Conservation (phyloP, 495 filamentous ascomycete species). For the Penicillium nucicola region DNA sequence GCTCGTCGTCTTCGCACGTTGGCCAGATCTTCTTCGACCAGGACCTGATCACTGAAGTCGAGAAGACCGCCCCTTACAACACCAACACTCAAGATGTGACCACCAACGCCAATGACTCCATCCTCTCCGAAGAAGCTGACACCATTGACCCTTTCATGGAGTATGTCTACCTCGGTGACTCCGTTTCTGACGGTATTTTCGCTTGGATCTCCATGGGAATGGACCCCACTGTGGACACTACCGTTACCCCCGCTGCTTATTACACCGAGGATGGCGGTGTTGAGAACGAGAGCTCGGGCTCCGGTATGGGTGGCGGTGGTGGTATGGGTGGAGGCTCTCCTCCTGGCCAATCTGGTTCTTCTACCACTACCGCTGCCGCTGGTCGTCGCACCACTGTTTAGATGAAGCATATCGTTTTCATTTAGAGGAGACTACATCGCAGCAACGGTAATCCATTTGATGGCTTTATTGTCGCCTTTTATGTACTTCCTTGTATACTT, state of each 20-base stretch:
- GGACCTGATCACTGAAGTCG: slow-evolving; percentile 43
- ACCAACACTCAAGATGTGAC: slow-evolving; percentile 50
- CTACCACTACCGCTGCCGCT: not conserved
- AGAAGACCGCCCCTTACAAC: slow-evolving; percentile 50
- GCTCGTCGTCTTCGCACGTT: slow-evolving; percentile 42
- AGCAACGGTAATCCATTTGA: no score
- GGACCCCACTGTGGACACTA: slow-evolving; percentile 20
- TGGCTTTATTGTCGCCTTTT: no score
- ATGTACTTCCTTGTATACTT: no score
- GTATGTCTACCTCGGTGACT: slow-evolving; percentile 40
- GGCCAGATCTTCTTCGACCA: slow-evolving; percentile 64
- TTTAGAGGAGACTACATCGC: no score
- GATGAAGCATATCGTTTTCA: no score
- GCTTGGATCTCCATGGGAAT: slow-evolving; percentile 35
- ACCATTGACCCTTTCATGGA: slow-evolving; percentile 55
- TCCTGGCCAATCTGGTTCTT: slow-evolving; percentile 1
- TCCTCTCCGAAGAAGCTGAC: slow-evolving; percentile 43
- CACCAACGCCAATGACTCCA: slow-evolving; percentile 51
- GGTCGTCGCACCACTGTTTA: no score
- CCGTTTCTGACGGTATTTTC: slow-evolving; percentile 28
- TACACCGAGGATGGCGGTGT: slow-evolving; percentile 33
- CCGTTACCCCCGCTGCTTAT: slow-evolving; percentile 30
- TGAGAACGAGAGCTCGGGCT: slow-evolving; percentile 29
- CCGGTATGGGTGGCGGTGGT: slow-evolving; percentile 10
- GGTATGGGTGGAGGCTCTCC: slow-evolving; percentile 10